Percentiles rank a stretch among this genome's conserved stretches.
phyloP scores from a whole-genome alignment of 495 filamentous ascomycete species.

The Lophium mytilinum region DNA sequence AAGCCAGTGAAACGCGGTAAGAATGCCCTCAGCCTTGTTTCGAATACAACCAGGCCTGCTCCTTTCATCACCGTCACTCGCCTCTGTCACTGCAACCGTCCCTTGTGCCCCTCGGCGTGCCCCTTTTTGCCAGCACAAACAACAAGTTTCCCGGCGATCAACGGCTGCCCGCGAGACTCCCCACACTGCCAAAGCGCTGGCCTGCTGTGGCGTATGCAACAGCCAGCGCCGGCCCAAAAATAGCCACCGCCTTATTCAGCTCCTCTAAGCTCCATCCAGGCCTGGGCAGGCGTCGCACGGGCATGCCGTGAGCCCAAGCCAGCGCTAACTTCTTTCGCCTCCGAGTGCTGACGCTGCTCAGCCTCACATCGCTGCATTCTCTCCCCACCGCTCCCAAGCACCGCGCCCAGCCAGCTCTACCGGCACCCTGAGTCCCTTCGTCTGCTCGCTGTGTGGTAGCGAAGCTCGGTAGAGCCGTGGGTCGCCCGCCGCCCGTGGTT shows the following conservation, averaged over 20 bases:
- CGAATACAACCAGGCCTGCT: neutral
- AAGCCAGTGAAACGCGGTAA: neutral
- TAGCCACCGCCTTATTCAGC: conserved; percentile 19
- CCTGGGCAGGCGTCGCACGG: neutral
- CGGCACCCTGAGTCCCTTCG: too few relatives aligned
- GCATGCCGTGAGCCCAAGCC: conserved; percentile 13
- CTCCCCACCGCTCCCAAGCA: too few relatives aligned
- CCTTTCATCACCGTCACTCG: neutral
- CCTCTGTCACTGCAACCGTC: neutral
- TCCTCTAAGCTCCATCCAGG: neutral
- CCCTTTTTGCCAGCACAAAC: too few relatives aligned
- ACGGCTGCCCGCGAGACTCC: too few relatives aligned
- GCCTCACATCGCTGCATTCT: neutral
- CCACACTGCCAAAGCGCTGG: neutral
- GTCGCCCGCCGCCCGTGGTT: too few relatives aligned
- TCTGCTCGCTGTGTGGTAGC: too few relatives aligned
- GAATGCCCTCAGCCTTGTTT: neutral
- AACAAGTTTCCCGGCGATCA: too few relatives aligned
- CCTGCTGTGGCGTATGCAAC: conserved; percentile 7
- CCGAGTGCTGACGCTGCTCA: neutral
- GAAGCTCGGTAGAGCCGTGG: too few relatives aligned
- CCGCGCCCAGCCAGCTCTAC: too few relatives aligned
- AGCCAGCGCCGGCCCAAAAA: neutral
- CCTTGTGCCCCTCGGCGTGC: neutral
- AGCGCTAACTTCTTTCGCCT: too few relatives aligned